These are phyloP conservation scores for Cyberlindnera bimundalis DNA, from an alignment of 805 yeast species.

Conservation along the genomic window DNA sequence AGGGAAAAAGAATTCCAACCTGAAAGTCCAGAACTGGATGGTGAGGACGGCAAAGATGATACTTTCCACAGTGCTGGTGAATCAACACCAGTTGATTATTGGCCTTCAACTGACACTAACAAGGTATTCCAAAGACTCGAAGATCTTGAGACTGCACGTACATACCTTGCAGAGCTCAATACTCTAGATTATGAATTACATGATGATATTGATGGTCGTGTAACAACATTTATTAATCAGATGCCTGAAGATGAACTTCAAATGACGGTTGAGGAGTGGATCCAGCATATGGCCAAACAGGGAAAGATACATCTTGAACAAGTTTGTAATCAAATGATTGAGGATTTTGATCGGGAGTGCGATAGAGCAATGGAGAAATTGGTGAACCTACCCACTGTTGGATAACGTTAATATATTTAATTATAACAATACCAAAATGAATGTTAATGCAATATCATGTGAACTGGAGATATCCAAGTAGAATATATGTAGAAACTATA, in stretches of 20 bases:
- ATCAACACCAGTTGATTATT: constrained; percentile 11
- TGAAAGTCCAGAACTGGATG: neutral
- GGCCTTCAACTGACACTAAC: constrained; percentile 31
- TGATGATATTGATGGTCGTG: constrained; percentile 63
- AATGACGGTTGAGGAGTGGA: constrained; percentile 73
- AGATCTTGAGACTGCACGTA: constrained; percentile 33
- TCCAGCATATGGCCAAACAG: constrained; percentile 49
- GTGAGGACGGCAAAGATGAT: neutral
- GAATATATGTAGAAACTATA: too few species aligned
- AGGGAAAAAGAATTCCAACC: too few species aligned
- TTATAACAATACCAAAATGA: too few species aligned
- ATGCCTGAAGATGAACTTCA: constrained; percentile 69
- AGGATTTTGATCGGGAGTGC: constrained; percentile 45
- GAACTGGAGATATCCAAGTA: too few species aligned
- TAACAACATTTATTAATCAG: constrained; percentile 59
- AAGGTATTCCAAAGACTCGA: constrained; percentile 25
- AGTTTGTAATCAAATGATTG: constrained; percentile 45
- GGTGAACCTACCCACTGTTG: constrained; percentile 32
- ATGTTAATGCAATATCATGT: too few species aligned
- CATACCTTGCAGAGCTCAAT: constrained; percentile 20
- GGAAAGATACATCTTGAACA: constrained; percentile 47
- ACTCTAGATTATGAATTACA: constrained; percentile 35
- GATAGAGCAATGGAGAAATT: constrained; percentile 45
- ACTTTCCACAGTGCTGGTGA: constrained; percentile 15
- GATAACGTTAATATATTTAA: neutral